Base-by-base conservation (phyloP, 1,284 basidiomycete species). In the Phellinidium pouzarii region DNA sequence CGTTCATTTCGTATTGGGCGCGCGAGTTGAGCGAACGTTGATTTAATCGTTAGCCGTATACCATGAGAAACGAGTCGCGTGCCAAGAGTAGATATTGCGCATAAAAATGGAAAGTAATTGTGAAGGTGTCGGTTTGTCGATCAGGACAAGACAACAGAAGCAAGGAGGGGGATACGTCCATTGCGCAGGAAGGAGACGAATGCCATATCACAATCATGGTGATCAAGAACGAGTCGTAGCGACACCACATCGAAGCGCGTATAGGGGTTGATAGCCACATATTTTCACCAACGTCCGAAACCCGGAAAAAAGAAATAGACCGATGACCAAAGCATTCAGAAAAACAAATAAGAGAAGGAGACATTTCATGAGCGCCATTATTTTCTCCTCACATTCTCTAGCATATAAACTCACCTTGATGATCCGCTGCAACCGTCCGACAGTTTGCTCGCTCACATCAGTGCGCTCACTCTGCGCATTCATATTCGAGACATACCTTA, bases 381-480 rank as follows among this genome's bases (percentile, higher is more conserved):
- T 4, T 17, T 25, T 57, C 12, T 11, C 17, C 12, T 27, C 7
- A 11, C 31, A 7, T 8, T 17, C 42, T 19, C 20, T 12, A 27
- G 42, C 9, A 37, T 17, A 38, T 22, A 25, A 17, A 34, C 68
- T 51, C 50, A 79, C 77, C 74, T 79, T 79, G 68, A 79, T 79
- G 67, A 79, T 79, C 50, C 77, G 72, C 75, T 80, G 57, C 48
- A 34, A 14, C 51, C 60, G 45, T 14, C 31, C 31, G 31, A 34
- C 14, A 14, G 19, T 17, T n/a, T 29, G 14, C 38, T 23, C 48
- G 44, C 42, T 44, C 48, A 57, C 14, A 52, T 47, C 44, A 36
- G 19, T 23, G n/a, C 12, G 29, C 31, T 8, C 31, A 22, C 20
- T 14, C 20, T 22, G 43, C 12, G 29, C 17, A 45, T 22, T 20